Base-by-base conservation (phyloP, 371 early-diverging fungal species). In the Mucor circinelloides region DNA sequence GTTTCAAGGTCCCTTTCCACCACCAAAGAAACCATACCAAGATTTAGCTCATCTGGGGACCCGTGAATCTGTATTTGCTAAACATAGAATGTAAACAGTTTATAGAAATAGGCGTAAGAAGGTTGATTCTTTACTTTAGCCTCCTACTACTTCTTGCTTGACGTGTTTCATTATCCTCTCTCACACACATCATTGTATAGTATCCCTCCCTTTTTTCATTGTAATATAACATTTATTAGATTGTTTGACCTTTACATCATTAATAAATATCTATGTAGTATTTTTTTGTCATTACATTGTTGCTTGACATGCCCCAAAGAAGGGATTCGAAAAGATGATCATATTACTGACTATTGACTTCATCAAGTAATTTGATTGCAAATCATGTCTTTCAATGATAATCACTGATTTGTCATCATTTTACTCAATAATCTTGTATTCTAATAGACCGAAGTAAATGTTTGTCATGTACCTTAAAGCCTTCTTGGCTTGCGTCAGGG, bases 1-100 rank as follows among this genome's bases (percentile, higher is more conserved):
- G 40, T n/a, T 68, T 1, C 40, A 68, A 19, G 79, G 79, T 10
- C 79, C 79, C 2, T 74, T 67, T 46, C 72, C 75, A 12, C 78
- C 78, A 19, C 78, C 78, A 10, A 72, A 65, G 34, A 40, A 70
- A 12, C 74, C 72, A 4, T 77, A 77, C 19, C 62, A 55, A 38
- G 74, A 69, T 42, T 56, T 77, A 58, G 61, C 60, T 36, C 70
- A 72, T 59, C 46, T 76, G n/a, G 76, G 76, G 12, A 67, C 68
- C 9, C 55, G 71, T 23, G 71, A 66, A 34, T 58, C 71, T 46
- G 71, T 70, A 9, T 72, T 66, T 63, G 66, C 71, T 15, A 50
- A 38, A 40, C 60, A 60, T 60, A 21, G 30, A 54, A 25, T 19
- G 36, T 40, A 60, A 54, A 52, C 27, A 25, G 54, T 7, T n/a